A percentile compares a stretch with the other conserved stretches of the same genome.
Conservation (phyloP, 306 rosid species). For the Corylus heterophylla region DNA sequence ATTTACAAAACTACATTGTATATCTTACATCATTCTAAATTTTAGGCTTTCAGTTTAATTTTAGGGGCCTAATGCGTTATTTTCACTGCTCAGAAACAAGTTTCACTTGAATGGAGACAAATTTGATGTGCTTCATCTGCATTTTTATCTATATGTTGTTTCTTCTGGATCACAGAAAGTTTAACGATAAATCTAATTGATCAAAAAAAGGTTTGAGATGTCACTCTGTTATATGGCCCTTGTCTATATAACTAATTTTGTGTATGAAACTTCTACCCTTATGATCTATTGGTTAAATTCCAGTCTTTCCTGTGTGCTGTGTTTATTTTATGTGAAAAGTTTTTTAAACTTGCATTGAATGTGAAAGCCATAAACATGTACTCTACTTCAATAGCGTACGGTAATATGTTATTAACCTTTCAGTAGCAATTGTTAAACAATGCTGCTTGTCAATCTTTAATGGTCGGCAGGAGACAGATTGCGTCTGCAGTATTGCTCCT, state of each 20-base stretch:
- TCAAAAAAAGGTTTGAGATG: background rate
- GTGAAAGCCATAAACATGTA: background rate
- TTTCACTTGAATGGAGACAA: background rate
- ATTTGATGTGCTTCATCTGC: background rate
- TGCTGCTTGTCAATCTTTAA: conserved; percentile 19
- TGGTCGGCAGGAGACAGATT: conserved; percentile 14
- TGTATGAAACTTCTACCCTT: background rate
- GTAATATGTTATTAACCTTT: background rate
- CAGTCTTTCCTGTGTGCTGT: background rate
- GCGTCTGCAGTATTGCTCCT: conserved; percentile 6
- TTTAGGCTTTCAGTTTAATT: background rate
- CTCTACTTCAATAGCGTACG: background rate
- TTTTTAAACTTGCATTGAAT: background rate
- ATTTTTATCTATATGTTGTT: background rate
- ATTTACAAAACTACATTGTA: background rate
- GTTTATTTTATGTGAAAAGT: background rate
- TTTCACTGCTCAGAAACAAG: background rate
- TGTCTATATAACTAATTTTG: background rate
- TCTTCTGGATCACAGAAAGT: background rate
- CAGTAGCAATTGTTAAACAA: conserved; percentile 24
- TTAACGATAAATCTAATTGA: background rate
- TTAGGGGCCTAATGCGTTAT: background rate
- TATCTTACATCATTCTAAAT: background rate
- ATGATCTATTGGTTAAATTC: background rate
- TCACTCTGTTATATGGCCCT: background rate